Evolutionary conservation across 352 stramenopile species (phyloP), one percentile per base, ranked within the genome.

Genomic region (Phytophthora pinifolia): DNA sequence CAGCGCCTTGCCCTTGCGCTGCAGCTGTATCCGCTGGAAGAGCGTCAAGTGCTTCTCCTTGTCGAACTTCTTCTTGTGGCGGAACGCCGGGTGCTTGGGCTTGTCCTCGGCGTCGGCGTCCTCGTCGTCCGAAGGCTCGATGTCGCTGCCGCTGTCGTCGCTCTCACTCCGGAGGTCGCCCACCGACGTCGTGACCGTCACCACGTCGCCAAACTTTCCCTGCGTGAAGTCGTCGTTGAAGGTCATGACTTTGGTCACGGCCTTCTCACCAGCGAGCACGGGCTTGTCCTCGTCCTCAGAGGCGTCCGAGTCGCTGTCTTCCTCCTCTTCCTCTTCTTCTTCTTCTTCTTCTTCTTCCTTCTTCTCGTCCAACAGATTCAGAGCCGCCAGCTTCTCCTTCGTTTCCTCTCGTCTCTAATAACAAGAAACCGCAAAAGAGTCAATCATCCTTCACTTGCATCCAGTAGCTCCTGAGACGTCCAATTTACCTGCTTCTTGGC

Each of bases 1-100:
- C 31, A 95, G 58, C 47, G 86, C 83, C 36, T 92, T 76, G 41
- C 86, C 86, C 49, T 80, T 79, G 33, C 86, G 86, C 62, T 95
- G 83, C 44, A 83, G 76, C 68, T 94, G 83, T 79, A 95, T 92
- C 64, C 84, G 82, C 74, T 95, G 86, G 65, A 95, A 95, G 15
- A 95, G 61, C 38, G 81, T 88, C 36, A 94, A 53, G 27, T 90
- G 76, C 59, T 86, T 71, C 50, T 89, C 77, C 42, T 80, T 75
- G 44, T 70, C 64, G 38, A 65, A 56, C 15, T 76, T 70, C 27
- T 63, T 78, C 38, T 70, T 70, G n/a, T 66, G 59, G 22, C 55
- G 64, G 22, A 76, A 59, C 6, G 56, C 45, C 6, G 63, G 44
- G 34, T 59, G 57, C n/a, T 62, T 71, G 30, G 31, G 42, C 44